Evolutionary conservation across 495 filamentous ascomycete genomes (phyloP).

Genomic region (Haplographium delicatum): DNA sequence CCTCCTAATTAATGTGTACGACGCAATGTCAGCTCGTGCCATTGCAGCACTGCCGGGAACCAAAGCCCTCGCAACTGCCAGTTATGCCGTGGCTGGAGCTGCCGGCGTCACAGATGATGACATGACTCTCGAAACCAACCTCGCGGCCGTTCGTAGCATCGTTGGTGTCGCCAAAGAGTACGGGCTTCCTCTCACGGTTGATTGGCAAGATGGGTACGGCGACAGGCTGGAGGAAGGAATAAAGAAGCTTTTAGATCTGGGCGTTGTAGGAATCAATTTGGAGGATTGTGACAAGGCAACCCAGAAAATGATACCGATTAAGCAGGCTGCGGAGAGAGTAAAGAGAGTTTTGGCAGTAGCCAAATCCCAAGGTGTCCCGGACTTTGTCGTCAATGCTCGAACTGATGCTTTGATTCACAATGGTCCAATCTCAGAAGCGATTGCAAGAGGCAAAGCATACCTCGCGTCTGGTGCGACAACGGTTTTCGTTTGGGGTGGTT

Average conservation of each 20-base stretch:
- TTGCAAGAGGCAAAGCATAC: conserved; percentile 37
- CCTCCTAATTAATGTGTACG: conserved; percentile 47
- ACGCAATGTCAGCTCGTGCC: conserved; percentile 38
- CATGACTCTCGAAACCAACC: conserved; percentile 33
- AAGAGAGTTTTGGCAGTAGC: conserved; percentile 25
- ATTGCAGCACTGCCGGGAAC: conserved; percentile 36
- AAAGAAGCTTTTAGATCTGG: conserved; percentile 32
- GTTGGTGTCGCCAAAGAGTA: conserved; percentile 15
- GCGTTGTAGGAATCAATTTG: conserved; percentile 45
- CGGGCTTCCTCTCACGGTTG: conserved; percentile 39
- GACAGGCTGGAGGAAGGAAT: conserved; percentile 35
- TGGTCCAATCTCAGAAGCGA: conserved; percentile 30
- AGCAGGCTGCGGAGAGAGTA: conserved; percentile 36
- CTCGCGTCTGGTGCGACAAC: conserved; percentile 37
- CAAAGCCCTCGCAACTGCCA: conserved; percentile 47
- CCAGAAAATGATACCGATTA: conserved; percentile 27
- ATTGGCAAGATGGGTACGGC: conserved; percentile 48
- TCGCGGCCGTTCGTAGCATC: conserved; percentile 25
- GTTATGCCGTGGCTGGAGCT: conserved; percentile 42
- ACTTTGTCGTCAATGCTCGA: conserved; percentile 42
- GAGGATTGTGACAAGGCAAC: conserved; percentile 39
- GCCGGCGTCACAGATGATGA: conserved; percentile 38
- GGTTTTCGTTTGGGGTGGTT: conserved; percentile 42
- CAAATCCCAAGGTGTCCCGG: conserved; percentile 29
- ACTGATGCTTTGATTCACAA: conserved; percentile 32